A percentile compares a stretch with the other conserved stretches of the same genome.
These are phyloP conservation scores for Theobroma grandiflorum DNA, from an alignment of 441 rosid species.

Conservation along the genomic window DNA sequence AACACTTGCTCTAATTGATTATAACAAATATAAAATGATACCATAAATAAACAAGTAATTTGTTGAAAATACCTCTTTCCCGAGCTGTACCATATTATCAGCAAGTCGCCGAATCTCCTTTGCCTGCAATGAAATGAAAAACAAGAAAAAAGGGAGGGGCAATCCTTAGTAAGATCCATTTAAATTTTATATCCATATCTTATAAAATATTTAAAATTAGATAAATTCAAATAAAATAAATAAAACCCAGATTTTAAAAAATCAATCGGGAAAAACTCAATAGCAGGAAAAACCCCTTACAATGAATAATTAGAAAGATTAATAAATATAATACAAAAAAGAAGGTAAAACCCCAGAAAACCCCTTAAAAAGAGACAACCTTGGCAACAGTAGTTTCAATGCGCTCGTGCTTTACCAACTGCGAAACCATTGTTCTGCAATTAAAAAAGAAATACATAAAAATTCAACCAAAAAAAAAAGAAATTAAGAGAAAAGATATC, in stretches of 20 bases:
- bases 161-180: background rate
- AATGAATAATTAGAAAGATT: background rate
- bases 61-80: conserved; percentile 67
- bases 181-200: background rate
- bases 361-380: conserved; percentile 43
- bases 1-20: background rate
- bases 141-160: background rate
- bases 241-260: background rate
- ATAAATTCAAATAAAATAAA: background rate
- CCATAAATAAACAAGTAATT: background rate
- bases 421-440: conserved; percentile 88
- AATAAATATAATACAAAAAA: background rate
- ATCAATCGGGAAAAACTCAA: background rate
- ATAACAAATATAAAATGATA: background rate
- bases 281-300: background rate
- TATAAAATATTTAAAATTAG: background rate
- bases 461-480: background rate
- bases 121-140: conserved; percentile 52
- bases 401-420: conserved; percentile 90
- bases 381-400: conserved; percentile 92
- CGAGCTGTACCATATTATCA: conserved; percentile 91
- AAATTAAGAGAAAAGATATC: conserved; percentile 9
- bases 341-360: conserved; percentile 37
- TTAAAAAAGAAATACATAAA: background rate
- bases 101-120: conserved; percentile 86